Conservation (phyloP, 148 eudicot species). For the Tetragonia tetragonoides region DNA sequence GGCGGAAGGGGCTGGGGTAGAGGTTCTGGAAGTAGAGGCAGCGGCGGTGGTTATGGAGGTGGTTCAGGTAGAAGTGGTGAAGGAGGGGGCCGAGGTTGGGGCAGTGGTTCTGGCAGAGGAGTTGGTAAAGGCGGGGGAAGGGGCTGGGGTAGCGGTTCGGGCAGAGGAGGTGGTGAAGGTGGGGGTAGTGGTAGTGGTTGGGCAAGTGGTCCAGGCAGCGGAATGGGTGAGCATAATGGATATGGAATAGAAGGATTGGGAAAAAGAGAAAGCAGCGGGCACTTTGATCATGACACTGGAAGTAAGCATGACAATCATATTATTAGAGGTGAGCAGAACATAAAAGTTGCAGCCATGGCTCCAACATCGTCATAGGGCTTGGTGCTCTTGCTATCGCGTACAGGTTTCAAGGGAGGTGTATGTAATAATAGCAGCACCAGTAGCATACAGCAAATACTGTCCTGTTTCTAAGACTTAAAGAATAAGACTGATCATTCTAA, state of each 20-base stretch:
- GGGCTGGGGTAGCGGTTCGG: neutral
- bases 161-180: neutral
- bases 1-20: slow-evolving; percentile 1
- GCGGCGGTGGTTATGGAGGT: slow-evolving; percentile 4
- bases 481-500: neutral
- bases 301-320: neutral
- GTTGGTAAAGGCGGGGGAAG: neutral
- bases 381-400: neutral
- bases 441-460: neutral
- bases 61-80: neutral
- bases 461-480: neutral
- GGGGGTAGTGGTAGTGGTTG: neutral
- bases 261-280: neutral
- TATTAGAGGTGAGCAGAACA: neutral
- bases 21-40: neutral
- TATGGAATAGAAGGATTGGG: neutral
- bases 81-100: slow-evolving; percentile 4
- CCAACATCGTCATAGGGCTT: slow-evolving; percentile 13
- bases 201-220: neutral
- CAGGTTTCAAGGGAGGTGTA: neutral
- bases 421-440: too few relatives aligned
- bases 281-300: neutral
- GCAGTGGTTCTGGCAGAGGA: slow-evolving; percentile 2
- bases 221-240: neutral
- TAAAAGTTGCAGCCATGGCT: slow-evolving; percentile 3